A percentile compares a stretch with the other conserved stretches of the same genome.
phyloP scores from a whole-genome alignment of 179 eudicot genomes.

The Heliamphora pulchella region DNA sequence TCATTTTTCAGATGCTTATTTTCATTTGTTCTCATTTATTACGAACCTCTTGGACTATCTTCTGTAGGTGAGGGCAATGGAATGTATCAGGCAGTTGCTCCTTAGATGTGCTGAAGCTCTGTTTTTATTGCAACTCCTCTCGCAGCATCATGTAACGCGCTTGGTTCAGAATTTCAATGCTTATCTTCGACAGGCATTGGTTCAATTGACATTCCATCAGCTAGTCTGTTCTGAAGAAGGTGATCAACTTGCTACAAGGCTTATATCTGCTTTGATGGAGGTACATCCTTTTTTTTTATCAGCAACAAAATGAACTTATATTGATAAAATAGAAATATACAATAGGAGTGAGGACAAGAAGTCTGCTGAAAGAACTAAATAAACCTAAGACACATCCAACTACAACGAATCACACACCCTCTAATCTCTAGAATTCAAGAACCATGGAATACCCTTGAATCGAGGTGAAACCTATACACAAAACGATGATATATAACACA shows the following conservation, averaged over 20 bases:
- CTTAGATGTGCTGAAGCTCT: slow-evolving; percentile 90
- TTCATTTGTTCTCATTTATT: slow-evolving; percentile 8
- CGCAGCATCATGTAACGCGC: slow-evolving; percentile 81
- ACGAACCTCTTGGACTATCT: slow-evolving; percentile 8
- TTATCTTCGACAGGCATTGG: slow-evolving; percentile 39
- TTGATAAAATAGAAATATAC: too few relatives aligned
- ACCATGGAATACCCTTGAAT: too few relatives aligned
- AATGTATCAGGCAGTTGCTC: slow-evolving; percentile 88
- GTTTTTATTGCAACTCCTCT: slow-evolving; percentile 76
- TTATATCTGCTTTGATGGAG: slow-evolving; percentile 96
- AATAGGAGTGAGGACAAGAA: too few relatives aligned
- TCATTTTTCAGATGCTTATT: neutral
- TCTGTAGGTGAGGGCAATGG: slow-evolving; percentile 86
- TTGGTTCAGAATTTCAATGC: slow-evolving; percentile 72
- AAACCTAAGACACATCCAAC: too few relatives aligned
- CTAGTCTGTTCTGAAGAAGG: slow-evolving; percentile 95
- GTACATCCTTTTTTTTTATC: too few relatives aligned
- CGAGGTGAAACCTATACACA: too few relatives aligned
- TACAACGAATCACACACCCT: too few relatives aligned
- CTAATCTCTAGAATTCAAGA: too few relatives aligned
- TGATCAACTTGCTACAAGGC: slow-evolving; percentile 79
- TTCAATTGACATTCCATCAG: slow-evolving; percentile 80
- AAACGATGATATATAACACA: too few relatives aligned
- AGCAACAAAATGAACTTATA: too few relatives aligned
- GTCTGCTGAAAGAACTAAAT: too few relatives aligned